Base-by-base conservation (phyloP, 164 flowering plant genomes). In the Warburgia ugandensis region DNA sequence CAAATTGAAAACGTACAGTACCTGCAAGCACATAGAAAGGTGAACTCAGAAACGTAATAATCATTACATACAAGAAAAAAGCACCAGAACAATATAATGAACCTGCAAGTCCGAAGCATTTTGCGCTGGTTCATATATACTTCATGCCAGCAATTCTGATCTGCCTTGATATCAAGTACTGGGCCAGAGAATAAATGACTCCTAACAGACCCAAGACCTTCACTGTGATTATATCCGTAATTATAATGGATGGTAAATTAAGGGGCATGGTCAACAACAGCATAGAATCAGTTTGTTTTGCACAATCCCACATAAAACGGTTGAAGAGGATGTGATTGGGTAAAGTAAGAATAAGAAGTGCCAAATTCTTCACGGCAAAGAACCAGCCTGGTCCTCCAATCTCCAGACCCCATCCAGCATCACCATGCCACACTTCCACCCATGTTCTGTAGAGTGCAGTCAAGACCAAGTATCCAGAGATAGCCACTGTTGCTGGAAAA, bases 331-430 rank as follows among this genome's bases (percentile, higher is more conserved):
- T 94, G 54, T 94, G 99, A 59, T 88, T 86, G 2, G 99, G 99
- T 50, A 89, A 79, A 2, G 99, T 94, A 21, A 94, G 80, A 29
- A 89, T 61, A 38, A 94, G 88, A 17, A 94, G 80, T 31, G 97
- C 97, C 40, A 75, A 32, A 65, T 94, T 94, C 73, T 86, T 94
- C 20, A 89, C 92, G 0, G 84, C 90, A 73, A 80, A 94, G 23
- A 94, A 65, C 97, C 97, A 94, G 61, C 85, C 94, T 1, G 88
- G 78, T 25, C 99, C 96, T 10, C 99, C 98, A 23, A 87, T 78
- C 50, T 87, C 83, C 35, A 81, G 37, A 13, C 92, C 90, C 98
- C 98, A 91, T 2, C 96, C 89, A 12, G 73, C 66, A 61, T 81
- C 77, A 31, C 96, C 98, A 52, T 83, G 82, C 98, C 92, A 87